Percentiles rank a stretch among this genome's conserved stretches.
Evolutionary conservation across 2,329 filamentous ascomycete genomes (phyloP).

Genomic region (Colletotrichum karsti): DNA sequence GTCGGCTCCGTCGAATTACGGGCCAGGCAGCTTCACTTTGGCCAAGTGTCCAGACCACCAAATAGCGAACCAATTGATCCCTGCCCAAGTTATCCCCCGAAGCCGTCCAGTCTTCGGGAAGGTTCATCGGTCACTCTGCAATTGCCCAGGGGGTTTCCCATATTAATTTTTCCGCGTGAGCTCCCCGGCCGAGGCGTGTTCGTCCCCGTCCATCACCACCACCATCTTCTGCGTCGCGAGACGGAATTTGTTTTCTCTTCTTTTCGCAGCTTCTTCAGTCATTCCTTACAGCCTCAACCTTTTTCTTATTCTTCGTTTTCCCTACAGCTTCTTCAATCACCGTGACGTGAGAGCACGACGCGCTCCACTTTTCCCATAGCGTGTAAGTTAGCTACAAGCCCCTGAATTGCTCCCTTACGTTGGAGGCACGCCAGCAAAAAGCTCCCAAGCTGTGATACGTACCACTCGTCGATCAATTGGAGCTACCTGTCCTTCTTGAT

Average conservation of each 20-base stretch:
- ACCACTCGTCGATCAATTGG: conserved; percentile 14
- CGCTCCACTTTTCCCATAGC: conserved; percentile 17
- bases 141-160: conserved; percentile 13
- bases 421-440: not conserved
- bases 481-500: conserved; percentile 29
- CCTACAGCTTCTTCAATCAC: conserved; percentile 15
- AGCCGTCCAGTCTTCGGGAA: conserved; percentile 13
- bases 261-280: conserved; percentile 19
- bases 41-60: conserved; percentile 24
- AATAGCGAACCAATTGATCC: not conserved
- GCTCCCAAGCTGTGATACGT: conserved; percentile 20
- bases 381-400: conserved; percentile 26
- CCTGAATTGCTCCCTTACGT: conserved; percentile 22
- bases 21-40: conserved; percentile 3
- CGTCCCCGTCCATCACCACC: not conserved
- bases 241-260: not conserved
- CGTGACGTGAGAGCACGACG: conserved; percentile 19
- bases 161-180: conserved; percentile 16
- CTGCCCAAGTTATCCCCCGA: not conserved
- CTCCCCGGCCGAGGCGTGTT: not conserved
- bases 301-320: conserved; percentile 14
- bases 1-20: not conserved
- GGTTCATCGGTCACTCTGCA: conserved; percentile 18
- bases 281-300: conserved; percentile 11
- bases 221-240: not conserved